Percentiles rank a stretch among this genome's conserved stretches.
Evolutionary conservation across 257 asterid species (phyloP).

Genomic region (Ophiorrhiza pumila): DNA sequence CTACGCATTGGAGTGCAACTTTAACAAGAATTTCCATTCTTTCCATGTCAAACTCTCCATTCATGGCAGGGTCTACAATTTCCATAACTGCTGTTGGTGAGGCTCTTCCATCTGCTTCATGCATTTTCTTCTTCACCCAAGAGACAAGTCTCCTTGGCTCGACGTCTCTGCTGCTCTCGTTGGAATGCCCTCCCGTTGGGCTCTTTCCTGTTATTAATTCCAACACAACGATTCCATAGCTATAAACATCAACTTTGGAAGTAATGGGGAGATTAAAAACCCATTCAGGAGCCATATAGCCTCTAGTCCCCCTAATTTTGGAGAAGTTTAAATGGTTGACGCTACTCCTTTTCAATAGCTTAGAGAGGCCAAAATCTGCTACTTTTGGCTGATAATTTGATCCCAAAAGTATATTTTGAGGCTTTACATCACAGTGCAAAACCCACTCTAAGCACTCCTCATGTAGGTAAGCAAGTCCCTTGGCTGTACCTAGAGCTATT

Average conservation of each 20-base stretch:
- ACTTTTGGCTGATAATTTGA: constrained; percentile 29
- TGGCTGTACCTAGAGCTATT: constrained; percentile 35
- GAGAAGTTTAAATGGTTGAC: constrained; percentile 12
- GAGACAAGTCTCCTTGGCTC: constrained; percentile 17
- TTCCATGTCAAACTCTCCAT: neutral
- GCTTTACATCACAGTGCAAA: constrained; percentile 45
- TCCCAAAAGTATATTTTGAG: constrained; percentile 36
- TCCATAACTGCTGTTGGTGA: neutral
- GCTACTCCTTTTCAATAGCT: constrained; percentile 18
- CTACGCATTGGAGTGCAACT: constrained; percentile 15
- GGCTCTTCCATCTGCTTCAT: neutral
- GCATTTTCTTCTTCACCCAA: constrained; percentile 33
- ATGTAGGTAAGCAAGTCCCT: constrained; percentile 40
- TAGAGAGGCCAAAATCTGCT: constrained; percentile 40
- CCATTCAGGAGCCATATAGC: constrained; percentile 59
- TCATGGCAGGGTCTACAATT: constrained; percentile 2
- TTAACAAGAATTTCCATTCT: constrained; percentile 5
- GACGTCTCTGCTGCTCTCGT: neutral
- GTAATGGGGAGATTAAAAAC: constrained; percentile 36
- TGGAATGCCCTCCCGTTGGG: neutral
- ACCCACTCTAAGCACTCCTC: constrained; percentile 44
- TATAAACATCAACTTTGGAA: constrained; percentile 45
- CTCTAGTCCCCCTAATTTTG: constrained; percentile 36
- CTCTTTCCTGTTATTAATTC: constrained; percentile 36
- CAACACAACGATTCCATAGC: constrained; percentile 40